Evolutionary conservation across 2,329 filamentous ascomycete genomes (phyloP), one percentile per base, ranked within the genome.

Genomic region (Aspergillus ruber): DNA sequence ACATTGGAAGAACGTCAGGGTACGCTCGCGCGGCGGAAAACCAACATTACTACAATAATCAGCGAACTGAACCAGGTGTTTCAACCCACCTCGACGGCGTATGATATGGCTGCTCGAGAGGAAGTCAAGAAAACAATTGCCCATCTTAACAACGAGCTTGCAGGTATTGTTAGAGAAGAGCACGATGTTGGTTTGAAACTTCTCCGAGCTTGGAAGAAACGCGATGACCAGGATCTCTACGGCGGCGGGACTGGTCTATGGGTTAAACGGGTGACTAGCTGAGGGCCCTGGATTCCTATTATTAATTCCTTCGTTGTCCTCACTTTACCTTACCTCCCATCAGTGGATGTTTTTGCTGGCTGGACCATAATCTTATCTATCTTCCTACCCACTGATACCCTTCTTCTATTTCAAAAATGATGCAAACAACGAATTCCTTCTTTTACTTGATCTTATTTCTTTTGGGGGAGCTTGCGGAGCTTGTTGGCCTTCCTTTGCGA

Each of bases 171-270:
- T 66, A 77, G 82, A 53, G 83, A 91, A 65, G 85, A 90, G 66
- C 85, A 91, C 60, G 86, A 93, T 47, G 70, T 90, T 38, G 88
- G 88, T 1, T 70, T 93, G 58, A 84, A 83, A 65, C 73, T 93
- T 46, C 81, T 88, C 63, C 74, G 85, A 18, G 84, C 85, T 8
- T 85, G 86, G 69, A 90, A 88, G 72, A 79, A 87, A 42, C 76
- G 83, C 56, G 86, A 90, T 58, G 79, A 84, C 53, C 78, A 85
- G 45, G 65, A 70, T 41, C 56, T 55, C 20, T 65, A 65, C 47
- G 67, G 68, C 27, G 66, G 66, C 48, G 56, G 87, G 59, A 81
- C 80, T 9, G 80, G 80, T 25, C 69, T 94, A 8, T 94, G 88
- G 88, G 85, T 94, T 43, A 79, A 84, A 59, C 77, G 88, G 53